A percentile compares a stretch with the other conserved stretches of the same genome.
These are phyloP conservation scores for Neurospora tetraspora DNA, from an alignment of 495 filamentous ascomycete species.

Conservation along the genomic window DNA sequence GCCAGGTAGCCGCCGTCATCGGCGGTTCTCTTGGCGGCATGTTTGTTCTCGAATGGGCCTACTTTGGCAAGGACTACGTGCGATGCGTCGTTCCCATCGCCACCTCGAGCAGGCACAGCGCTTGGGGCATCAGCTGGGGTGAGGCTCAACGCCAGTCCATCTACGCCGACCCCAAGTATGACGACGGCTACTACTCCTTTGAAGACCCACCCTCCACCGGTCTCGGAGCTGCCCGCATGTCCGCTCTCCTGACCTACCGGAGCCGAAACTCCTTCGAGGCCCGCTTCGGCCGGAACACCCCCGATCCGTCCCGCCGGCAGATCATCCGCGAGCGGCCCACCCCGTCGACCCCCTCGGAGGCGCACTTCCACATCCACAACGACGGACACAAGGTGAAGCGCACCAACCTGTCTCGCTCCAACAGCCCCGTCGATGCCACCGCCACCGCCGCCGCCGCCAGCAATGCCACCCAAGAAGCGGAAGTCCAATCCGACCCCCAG, in stretches of 20 bases:
- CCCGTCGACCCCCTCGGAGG: slow-evolving; percentile 58
- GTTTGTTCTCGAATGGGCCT: slow-evolving; percentile 94
- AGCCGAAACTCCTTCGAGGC: slow-evolving; percentile 95
- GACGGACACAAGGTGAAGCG: slow-evolving; percentile 68
- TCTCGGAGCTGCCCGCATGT: slow-evolving; percentile 92
- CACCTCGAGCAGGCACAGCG: slow-evolving; percentile 87
- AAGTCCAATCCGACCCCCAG: slow-evolving; percentile 53
- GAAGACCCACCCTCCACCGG: slow-evolving; percentile 75
- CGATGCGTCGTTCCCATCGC: slow-evolving; percentile 87
- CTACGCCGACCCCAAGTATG: slow-evolving; percentile 96
- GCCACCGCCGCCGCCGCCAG: slow-evolving; percentile 19
- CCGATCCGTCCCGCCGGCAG: slow-evolving; percentile 69
- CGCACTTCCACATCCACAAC: slow-evolving; percentile 92
- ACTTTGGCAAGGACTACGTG: slow-evolving; percentile 91
- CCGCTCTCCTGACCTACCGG: slow-evolving; percentile 87
- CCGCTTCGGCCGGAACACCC: slow-evolving; percentile 85
- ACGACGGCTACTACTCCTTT: slow-evolving; percentile 88
- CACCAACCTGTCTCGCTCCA: slow-evolving; percentile 27
- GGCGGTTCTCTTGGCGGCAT: slow-evolving; percentile 99
- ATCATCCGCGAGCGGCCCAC: slow-evolving; percentile 60
- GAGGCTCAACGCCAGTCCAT: slow-evolving; percentile 97
- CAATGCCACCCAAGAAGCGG: background rate
- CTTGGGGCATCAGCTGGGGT: slow-evolving; percentile 99
- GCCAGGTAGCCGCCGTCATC: slow-evolving; percentile 77
- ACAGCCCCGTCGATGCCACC: slow-evolving; percentile 30